Conservation (phyloP, 208 protist species). For the Wallacemonas sp. region DNA sequence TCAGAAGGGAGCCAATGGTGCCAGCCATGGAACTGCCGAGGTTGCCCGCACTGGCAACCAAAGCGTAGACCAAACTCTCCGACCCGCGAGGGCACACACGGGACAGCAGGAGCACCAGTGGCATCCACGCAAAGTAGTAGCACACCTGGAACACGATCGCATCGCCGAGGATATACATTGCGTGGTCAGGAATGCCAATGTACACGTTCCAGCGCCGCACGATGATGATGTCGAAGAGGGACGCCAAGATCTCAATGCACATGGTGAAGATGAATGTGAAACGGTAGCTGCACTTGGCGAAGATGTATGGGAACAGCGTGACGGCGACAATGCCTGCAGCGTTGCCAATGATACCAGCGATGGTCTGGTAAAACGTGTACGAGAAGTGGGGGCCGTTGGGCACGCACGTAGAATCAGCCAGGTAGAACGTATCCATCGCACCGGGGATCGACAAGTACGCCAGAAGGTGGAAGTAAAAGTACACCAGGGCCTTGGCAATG, state of each 20-base stretch:
- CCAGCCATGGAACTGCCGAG: slow-evolving; percentile 46
- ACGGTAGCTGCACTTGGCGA: slow-evolving; percentile 32
- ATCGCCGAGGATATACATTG: slow-evolving; percentile 47
- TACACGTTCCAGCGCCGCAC: slow-evolving; percentile 35
- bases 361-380: slow-evolving; percentile 45
- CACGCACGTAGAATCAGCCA: slow-evolving; percentile 23
- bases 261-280: slow-evolving; percentile 32
- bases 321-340: slow-evolving; percentile 21
- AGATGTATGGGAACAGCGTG: slow-evolving; percentile 27
- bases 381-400: slow-evolving; percentile 42
- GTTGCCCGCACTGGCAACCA: slow-evolving; percentile 69
- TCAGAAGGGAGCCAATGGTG: slow-evolving; percentile 52
- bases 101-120: slow-evolving; percentile 66
- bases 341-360: slow-evolving; percentile 25
- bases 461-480: slow-evolving; percentile 31
- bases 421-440: slow-evolving; percentile 43
- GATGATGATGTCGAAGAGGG: slow-evolving; percentile 39
- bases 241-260: slow-evolving; percentile 22
- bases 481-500: slow-evolving; percentile 42
- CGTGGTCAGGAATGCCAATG: slow-evolving; percentile 35
- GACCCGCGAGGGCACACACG: slow-evolving; percentile 79
- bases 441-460: slow-evolving; percentile 48
- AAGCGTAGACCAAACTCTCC: slow-evolving; percentile 76
- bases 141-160: slow-evolving; percentile 40
- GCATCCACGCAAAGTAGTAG: slow-evolving; percentile 49